Evolutionary conservation across 768 basidiomycete species (phyloP).

Genomic region (Lactarius psammicola): DNA sequence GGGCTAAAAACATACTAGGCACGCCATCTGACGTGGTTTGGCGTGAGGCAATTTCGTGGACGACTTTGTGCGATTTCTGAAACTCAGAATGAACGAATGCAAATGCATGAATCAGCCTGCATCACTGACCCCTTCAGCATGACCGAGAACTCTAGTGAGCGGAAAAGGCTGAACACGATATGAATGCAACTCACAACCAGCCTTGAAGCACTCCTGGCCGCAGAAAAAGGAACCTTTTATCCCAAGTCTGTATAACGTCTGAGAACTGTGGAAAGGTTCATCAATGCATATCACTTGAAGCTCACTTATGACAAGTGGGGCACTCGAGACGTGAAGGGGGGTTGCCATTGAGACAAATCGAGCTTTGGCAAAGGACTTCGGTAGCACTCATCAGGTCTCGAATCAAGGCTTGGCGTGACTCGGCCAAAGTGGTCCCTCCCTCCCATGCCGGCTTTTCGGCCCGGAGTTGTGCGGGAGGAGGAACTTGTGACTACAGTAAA

Average conservation of each 20-base stretch:
- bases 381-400: constrained; percentile 39
- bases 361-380: constrained; percentile 61
- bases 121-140: constrained; percentile 25
- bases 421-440: not conserved
- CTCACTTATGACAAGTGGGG: constrained; percentile 89
- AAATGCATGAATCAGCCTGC: constrained; percentile 32
- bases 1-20: constrained; percentile 28
- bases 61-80: constrained; percentile 79
- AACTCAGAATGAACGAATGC: constrained; percentile 2
- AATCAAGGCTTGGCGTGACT: constrained; percentile 3
- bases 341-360: constrained; percentile 72
- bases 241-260: constrained; percentile 53
- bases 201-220: constrained; percentile 94
- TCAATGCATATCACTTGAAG: constrained; percentile 26
- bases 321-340: constrained; percentile 88
- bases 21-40: constrained; percentile 32
- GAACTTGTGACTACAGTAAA: not conserved
- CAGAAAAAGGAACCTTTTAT: constrained; percentile 89
- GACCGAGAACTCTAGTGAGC: constrained; percentile 14
- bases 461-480: not conserved
- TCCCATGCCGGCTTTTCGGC: constrained; percentile 12
- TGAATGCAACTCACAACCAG: constrained; percentile 65
- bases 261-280: constrained; percentile 21
- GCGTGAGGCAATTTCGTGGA: constrained; percentile 61
- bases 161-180: constrained; percentile 18